phyloP scores from a whole-genome alignment of 2,329 filamentous ascomycete genomes.

The Diplodia sapinea region DNA sequence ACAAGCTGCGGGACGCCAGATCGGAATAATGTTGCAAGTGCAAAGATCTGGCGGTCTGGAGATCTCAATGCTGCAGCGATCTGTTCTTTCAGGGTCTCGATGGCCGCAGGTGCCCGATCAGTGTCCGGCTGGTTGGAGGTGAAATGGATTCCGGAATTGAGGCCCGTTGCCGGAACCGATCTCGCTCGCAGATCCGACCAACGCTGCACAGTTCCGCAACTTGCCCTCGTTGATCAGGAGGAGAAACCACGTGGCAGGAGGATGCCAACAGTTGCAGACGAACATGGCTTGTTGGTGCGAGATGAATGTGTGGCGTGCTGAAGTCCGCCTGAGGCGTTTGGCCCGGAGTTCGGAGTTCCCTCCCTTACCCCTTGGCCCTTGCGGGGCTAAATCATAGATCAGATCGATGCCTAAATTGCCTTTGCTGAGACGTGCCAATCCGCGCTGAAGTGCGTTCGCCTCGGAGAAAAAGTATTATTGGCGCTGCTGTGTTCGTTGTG shows the following conservation, averaged over 20 bases:
- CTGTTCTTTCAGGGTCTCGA: neutral
- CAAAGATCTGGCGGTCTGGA: neutral
- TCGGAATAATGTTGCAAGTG: neutral
- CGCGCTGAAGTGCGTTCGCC: neutral
- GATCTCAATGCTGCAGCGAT: neutral
- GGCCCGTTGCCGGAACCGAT: neutral
- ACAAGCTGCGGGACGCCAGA: neutral
- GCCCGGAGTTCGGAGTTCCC: constrained; percentile 24
- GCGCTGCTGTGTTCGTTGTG: neutral
- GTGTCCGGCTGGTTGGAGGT: neutral
- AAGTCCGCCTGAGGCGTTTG: no score
- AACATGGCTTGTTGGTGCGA: neutral
- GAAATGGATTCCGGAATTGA: neutral
- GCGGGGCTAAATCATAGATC: constrained; percentile 1
- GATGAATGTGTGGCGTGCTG: neutral
- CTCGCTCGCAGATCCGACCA: neutral
- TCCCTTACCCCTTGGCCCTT: constrained; percentile 21
- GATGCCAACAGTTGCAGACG: neutral
- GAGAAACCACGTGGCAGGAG: neutral
- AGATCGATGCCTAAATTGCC: constrained; percentile 9
- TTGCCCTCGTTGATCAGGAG: neutral
- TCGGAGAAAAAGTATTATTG: neutral
- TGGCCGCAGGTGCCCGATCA: neutral
- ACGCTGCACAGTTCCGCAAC: neutral
- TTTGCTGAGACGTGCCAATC: constrained; percentile 10